Conservation (phyloP, 1,284 basidiomycete genomes). For the Cryptococcus neoformans region DNA sequence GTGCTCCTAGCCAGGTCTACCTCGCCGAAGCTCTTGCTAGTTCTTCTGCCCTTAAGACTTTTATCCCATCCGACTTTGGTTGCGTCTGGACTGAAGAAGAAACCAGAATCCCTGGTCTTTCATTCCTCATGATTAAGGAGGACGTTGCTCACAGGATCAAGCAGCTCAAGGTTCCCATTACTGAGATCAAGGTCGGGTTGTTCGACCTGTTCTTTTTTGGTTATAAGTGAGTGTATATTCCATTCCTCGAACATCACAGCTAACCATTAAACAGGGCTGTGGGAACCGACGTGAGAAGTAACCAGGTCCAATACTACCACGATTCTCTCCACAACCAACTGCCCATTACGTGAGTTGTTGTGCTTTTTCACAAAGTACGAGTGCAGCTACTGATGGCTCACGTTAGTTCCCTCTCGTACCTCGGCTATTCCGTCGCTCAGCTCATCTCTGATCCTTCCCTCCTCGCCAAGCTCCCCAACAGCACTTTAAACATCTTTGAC, state of each 20-base stretch:
- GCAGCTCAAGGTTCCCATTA: constrained; percentile 9
- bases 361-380: too few relatives aligned
- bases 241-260: neutral
- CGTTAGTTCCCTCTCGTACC: constrained; percentile 5
- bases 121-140: constrained; percentile 10
- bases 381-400: too few relatives aligned
- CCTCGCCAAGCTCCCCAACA: neutral
- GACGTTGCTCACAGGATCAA: constrained; percentile 6
- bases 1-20: neutral
- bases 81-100: constrained; percentile 16
- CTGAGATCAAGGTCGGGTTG: constrained; percentile 7
- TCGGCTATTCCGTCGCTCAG: constrained; percentile 9
- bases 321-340: constrained; percentile 4
- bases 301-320: constrained; percentile 6
- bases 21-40: constrained; percentile 12
- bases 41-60: constrained; percentile 13
- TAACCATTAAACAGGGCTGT: neutral
- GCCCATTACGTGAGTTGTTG: constrained; percentile 9
- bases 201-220: constrained; percentile 11
- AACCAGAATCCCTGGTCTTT: neutral
- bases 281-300: constrained; percentile 6
- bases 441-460: constrained; percentile 1
- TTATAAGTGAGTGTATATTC: constrained; percentile 5
- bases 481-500: constrained; percentile 3
- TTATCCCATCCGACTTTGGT: constrained; percentile 23